phyloP scores from a whole-genome alignment of 768 basidiomycete genomes.

The Russula compacta region DNA sequence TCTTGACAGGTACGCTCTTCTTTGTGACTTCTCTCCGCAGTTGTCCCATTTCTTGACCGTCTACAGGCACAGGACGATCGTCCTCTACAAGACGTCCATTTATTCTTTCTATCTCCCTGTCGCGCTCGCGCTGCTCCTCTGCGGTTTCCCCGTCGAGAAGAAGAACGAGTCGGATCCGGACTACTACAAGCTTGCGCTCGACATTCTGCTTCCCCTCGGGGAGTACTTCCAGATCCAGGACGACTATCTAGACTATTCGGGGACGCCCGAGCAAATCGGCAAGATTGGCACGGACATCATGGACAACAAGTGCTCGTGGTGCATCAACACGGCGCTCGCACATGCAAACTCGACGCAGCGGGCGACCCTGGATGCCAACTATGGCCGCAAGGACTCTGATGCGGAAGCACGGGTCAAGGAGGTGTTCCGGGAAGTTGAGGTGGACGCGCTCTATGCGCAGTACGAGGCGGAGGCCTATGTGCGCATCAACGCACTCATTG shows the following conservation, averaged over 20 bases:
- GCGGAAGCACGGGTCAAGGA: constrained; percentile 55
- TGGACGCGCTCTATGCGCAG: constrained; percentile 55
- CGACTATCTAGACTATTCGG: constrained; percentile 91
- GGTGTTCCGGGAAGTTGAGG: constrained; percentile 61
- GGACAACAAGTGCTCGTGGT: constrained; percentile 99
- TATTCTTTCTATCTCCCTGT: constrained; percentile 99
- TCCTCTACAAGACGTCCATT: constrained; percentile 94
- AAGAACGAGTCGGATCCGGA: constrained; percentile 37
- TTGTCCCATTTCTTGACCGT: background rate
- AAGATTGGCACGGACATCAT: constrained; percentile 98
- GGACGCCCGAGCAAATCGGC: constrained; percentile 83
- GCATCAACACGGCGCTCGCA: constrained; percentile 77
- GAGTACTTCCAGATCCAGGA: constrained; percentile 99
- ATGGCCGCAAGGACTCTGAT: constrained; percentile 49
- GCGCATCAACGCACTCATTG: constrained; percentile 61
- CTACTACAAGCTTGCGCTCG: constrained; percentile 64
- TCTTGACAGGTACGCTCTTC: constrained; percentile 53
- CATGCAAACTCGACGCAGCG: constrained; percentile 48
- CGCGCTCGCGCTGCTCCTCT: constrained; percentile 84
- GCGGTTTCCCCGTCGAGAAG: constrained; percentile 46
- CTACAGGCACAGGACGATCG: constrained; percentile 78
- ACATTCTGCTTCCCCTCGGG: constrained; percentile 84
- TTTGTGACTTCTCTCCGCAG: background rate
- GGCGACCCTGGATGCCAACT: constrained; percentile 52
- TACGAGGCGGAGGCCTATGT: constrained; percentile 76